Conservation (phyloP, 2,329 filamentous ascomycete species). For the Fusarium sp. region DNA sequence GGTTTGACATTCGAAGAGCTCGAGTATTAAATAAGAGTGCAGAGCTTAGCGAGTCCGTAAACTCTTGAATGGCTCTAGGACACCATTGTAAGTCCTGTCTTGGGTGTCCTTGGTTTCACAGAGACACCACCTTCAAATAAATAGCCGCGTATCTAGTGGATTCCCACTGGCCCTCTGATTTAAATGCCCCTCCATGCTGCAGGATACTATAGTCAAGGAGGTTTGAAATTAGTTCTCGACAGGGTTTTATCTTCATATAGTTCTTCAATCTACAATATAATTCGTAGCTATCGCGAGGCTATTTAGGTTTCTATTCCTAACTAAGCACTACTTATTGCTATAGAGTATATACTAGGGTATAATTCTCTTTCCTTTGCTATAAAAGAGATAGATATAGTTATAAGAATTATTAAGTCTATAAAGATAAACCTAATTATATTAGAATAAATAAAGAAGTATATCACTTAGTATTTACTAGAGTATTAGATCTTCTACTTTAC, state of each 20-base stretch:
- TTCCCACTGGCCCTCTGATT: not conserved
- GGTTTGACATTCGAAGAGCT: not conserved
- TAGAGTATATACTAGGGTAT: not conserved
- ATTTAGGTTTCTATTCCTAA: not conserved
- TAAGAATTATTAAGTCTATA: fast-evolving
- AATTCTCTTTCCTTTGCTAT: not conserved
- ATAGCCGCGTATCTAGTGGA: not conserved
- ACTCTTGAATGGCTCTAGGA: conserved; percentile 9
- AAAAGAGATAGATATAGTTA: not conserved
- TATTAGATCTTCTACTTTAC: conserved; percentile 18
- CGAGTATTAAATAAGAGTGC: not conserved
- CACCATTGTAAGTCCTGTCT: not conserved
- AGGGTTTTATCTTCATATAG: not conserved
- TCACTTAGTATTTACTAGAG: not conserved
- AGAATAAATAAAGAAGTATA: not conserved
- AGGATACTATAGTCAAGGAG: not conserved
- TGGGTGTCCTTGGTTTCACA: not conserved
- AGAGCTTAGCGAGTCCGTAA: not conserved
- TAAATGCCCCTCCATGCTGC: conserved; percentile 3
- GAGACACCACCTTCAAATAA: fast-evolving
- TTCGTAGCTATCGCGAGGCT: not conserved
- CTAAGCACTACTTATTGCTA: not conserved
- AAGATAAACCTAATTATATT: not conserved
- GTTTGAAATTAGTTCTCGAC: fast-evolving
- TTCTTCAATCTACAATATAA: not conserved